Base-by-base conservation (phyloP, 441 rosid species). In the Populus hybrid region DNA sequence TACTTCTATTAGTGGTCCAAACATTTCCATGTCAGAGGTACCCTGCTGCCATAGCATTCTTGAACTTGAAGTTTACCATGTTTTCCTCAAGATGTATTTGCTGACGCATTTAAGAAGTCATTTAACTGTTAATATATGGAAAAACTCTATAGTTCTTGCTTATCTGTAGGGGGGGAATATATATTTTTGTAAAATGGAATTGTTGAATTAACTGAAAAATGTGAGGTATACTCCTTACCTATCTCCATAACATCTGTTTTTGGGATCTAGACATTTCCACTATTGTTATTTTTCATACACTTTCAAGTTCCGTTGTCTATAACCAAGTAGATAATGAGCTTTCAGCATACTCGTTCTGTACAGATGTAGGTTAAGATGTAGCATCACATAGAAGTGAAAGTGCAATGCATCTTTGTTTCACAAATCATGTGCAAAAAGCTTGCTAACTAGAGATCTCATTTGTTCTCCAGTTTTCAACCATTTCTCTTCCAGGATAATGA, bases 11-110 rank as follows among this genome's bases (percentile, higher is more conserved):
- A 88, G 88, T 77, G 93, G 90, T 83, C 89, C 98, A 75, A 88
- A 88, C 79, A 84, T 90, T 45, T 88, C 97, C 77, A 84, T 92
- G 88, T 84, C 98, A 68, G 99, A 96, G 98, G 99, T 94, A 82
- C 42, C 7, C 28, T 65, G 28, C 74, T 61, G 14, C 69, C 79
- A 66, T 73, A 23, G 67, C 14, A 4, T 42, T 29, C 64, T 38
- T 26, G 29, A 64, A 42, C 23, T n/a, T 74, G 65, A 31, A 59
- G 65, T 40, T 3, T 59, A 18, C 28, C 72, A 61, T 79, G 23
- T 70, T 36, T 36, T 26, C 20, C 42, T 35, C 71, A 8, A 20
- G 40, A 45, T 35, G 11, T 31, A 42, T 4, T 24, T 10, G 10
- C 9, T 9, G n/a, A 38, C 24, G 7, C 10, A 5, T 74, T 28